These are phyloP conservation scores for Pichia exigua DNA, from an alignment of 805 yeast species.

Conservation along the genomic window DNA sequence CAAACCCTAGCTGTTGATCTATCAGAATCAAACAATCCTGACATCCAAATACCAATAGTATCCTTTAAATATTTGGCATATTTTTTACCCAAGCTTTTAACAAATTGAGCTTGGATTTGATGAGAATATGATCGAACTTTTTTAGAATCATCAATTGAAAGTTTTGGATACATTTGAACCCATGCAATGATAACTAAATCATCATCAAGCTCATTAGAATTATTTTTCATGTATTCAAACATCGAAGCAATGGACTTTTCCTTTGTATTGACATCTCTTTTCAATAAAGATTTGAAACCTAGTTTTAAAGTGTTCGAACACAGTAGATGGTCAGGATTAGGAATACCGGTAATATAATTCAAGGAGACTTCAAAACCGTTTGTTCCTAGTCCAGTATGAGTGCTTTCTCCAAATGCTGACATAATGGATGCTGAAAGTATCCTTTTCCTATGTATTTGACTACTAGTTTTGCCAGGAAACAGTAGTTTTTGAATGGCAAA, in stretches of 20 bases:
- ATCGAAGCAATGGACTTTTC: conserved; percentile 68
- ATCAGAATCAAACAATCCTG: conserved; percentile 68
- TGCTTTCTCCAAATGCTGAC: conserved; percentile 7
- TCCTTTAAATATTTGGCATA: conserved; percentile 62
- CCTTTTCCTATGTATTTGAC: too few relatives aligned
- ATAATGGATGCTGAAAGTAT: background rate
- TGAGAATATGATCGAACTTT: conserved; percentile 57
- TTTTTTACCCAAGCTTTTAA: conserved; percentile 43
- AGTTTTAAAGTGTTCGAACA: conserved; percentile 44
- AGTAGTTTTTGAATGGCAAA: background rate
- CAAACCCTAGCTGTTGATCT: conserved; percentile 48
- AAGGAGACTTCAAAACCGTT: conserved; percentile 51
- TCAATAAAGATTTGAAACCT: conserved; percentile 67
- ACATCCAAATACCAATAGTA: conserved; percentile 64
- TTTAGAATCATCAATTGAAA: conserved; percentile 65
- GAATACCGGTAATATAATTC: conserved; percentile 70
- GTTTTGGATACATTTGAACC: conserved; percentile 78
- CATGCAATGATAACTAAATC: conserved; percentile 53
- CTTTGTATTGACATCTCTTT: conserved; percentile 77
- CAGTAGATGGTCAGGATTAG: conserved; percentile 50
- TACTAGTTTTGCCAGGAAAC: too few relatives aligned
- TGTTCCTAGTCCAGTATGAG: conserved; percentile 25
- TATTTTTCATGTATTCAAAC: conserved; percentile 25
- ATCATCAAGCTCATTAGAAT: conserved; percentile 31
- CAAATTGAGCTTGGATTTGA: conserved; percentile 51